Conservation (phyloP, 352 stramenopile species). For the Pythium insidiosum region DNA sequence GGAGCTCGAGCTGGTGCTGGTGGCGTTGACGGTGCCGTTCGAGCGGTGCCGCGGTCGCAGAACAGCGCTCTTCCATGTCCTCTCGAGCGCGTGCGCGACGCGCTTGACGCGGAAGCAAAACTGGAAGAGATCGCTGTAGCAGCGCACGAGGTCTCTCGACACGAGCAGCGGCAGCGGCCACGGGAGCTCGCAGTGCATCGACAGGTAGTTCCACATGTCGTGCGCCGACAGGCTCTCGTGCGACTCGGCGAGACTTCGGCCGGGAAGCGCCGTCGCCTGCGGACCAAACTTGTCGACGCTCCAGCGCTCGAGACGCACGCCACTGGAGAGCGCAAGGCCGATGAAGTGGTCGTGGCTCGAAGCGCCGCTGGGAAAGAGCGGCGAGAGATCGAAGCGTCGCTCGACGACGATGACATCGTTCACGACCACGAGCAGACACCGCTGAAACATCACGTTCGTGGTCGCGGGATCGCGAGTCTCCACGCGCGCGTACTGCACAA, state of each 20-base stretch:
- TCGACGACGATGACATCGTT: slow-evolving; percentile 9
- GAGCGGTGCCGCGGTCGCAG: no score
- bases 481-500: slow-evolving; percentile 8
- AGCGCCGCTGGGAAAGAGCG: slow-evolving; percentile 10
- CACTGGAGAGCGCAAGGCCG: slow-evolving; percentile 32
- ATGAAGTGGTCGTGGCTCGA: slow-evolving; percentile 41
- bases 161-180: slow-evolving; percentile 71
- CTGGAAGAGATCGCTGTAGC: slow-evolving; percentile 68
- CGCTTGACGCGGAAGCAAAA: slow-evolving; percentile 78
- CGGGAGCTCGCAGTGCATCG: slow-evolving; percentile 35
- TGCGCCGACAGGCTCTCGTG: slow-evolving; percentile 32
- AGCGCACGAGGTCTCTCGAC: slow-evolving; percentile 36
- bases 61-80: slow-evolving; percentile 44
- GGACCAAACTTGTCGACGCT: slow-evolving; percentile 43
- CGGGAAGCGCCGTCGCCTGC: slow-evolving; percentile 21
- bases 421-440: slow-evolving; percentile 1
- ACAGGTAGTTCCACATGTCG: slow-evolving; percentile 51
- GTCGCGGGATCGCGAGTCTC: slow-evolving; percentile 2
- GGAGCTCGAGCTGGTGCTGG: slow-evolving; percentile 10
- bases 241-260: slow-evolving; percentile 17
- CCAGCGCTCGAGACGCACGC: slow-evolving; percentile 33
- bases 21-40: no score
- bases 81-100: slow-evolving; percentile 50
- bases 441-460: slow-evolving; percentile 1
- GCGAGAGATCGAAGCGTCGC: slow-evolving; percentile 3